A percentile compares a stretch with the other conserved stretches of the same genome.
These are phyloP conservation scores for Gossypium laxum DNA, from an alignment of 441 rosid genomes.

Conservation along the genomic window DNA sequence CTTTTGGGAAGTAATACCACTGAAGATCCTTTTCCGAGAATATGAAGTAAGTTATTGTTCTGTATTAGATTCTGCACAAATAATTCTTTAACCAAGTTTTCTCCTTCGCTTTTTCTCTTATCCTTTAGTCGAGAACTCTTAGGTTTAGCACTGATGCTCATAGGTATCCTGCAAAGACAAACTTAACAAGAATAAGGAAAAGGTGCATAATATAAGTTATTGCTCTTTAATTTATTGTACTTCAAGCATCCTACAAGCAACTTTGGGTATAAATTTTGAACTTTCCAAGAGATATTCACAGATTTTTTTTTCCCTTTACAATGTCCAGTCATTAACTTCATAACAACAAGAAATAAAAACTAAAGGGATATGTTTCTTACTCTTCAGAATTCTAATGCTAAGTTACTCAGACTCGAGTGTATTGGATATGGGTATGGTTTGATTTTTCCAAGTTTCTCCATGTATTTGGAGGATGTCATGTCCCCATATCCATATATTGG, in stretches of 20 bases:
- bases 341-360: not conserved
- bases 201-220: not conserved
- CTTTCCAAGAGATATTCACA: not conserved
- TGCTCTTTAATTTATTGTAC: not conserved
- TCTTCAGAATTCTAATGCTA: no score
- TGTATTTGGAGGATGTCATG: no score
- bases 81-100: conserved; percentile 63
- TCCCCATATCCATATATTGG: no score
- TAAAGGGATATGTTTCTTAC: not conserved
- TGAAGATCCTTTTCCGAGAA: conserved; percentile 72
- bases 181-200: conserved; percentile 13
- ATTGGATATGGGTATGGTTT: no score
- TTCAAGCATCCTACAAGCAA: not conserved
- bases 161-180: conserved; percentile 50
- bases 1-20: conserved; percentile 69
- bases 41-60: conserved; percentile 57
- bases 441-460: no score
- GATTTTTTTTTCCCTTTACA: not conserved
- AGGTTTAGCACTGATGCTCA: conserved; percentile 46
- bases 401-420: no score
- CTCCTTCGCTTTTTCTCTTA: conserved; percentile 84
- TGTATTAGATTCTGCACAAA: conserved; percentile 61
- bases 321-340: not conserved
- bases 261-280: not conserved
- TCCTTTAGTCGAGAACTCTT: conserved; percentile 89